These are phyloP conservation scores for Pleurotus ostreatus DNA, from an alignment of 768 basidiomycete genomes.

Conservation along the genomic window DNA sequence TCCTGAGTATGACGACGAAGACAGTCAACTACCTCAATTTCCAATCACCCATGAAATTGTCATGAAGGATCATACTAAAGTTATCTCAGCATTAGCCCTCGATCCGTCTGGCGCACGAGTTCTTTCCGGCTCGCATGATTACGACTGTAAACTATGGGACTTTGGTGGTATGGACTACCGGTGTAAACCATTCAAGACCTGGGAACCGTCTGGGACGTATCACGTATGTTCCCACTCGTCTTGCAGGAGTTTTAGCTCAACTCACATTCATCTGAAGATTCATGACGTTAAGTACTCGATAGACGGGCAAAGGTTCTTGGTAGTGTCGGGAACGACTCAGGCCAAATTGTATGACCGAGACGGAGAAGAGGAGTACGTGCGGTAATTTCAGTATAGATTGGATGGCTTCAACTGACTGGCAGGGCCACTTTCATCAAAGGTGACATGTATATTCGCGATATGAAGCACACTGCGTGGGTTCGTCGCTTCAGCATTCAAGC, in stretches of 20 bases:
- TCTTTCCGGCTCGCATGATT: constrained; percentile 91
- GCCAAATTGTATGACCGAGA: constrained; percentile 89
- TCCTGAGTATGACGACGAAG: constrained; percentile 36
- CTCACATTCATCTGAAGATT: constrained; percentile 45
- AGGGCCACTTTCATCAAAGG: constrained; percentile 87
- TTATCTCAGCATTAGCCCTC: constrained; percentile 86
- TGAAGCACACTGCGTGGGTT: constrained; percentile 95
- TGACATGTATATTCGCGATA: constrained; percentile 96
- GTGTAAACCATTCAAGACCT: constrained; percentile 93
- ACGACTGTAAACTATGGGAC: constrained; percentile 98
- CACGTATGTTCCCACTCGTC: constrained; percentile 47
- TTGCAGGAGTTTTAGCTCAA: constrained; percentile 7
- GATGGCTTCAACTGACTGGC: constrained; percentile 46
- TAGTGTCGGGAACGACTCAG: constrained; percentile 84
- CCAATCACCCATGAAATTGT: constrained; percentile 89
- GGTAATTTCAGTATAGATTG: constrained; percentile 17
- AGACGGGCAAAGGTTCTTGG: constrained; percentile 81
- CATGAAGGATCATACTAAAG: constrained; percentile 94
- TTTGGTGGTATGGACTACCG: constrained; percentile 95
- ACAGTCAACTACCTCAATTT: constrained; percentile 56
- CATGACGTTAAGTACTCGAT: constrained; percentile 89
- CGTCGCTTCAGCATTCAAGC: constrained; percentile 7
- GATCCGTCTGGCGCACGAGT: constrained; percentile 95
- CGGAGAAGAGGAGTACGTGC: constrained; percentile 84
- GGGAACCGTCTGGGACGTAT: constrained; percentile 93